phyloP scores from a whole-genome alignment of 2,329 filamentous ascomycete genomes.

The Alternaria gaisen region DNA sequence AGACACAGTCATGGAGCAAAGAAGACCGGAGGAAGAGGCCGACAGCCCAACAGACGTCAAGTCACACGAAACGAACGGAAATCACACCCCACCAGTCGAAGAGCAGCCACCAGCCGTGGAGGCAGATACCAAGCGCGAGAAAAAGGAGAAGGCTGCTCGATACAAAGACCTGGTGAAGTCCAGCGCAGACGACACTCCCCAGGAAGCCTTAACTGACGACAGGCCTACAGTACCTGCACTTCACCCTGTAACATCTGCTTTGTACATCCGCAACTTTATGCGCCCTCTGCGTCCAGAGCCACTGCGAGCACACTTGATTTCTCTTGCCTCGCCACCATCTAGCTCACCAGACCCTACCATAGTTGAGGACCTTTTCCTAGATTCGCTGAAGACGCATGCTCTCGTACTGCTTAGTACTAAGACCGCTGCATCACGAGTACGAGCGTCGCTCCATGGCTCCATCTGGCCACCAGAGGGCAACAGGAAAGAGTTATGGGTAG shows the following conservation, averaged over 20 bases:
- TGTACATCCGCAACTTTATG: constrained; percentile 93
- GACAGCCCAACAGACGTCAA: constrained; percentile 17
- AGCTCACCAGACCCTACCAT: constrained; percentile 61
- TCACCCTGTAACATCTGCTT: constrained; percentile 54
- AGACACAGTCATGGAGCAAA: constrained; percentile 45
- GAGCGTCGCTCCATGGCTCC: constrained; percentile 76
- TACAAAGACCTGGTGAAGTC: constrained; percentile 47
- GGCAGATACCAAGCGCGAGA: constrained; percentile 24
- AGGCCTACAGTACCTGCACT: constrained; percentile 48
- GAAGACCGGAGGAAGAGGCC: constrained; percentile 28
- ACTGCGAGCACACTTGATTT: constrained; percentile 73
- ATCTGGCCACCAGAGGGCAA: constrained; percentile 89
- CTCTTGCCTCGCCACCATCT: constrained; percentile 70
- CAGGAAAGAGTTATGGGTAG: constrained; percentile 84
- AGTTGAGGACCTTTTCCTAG: constrained; percentile 78
- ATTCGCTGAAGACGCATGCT: constrained; percentile 86
- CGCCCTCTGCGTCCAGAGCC: constrained; percentile 76
- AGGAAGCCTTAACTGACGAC: constrained; percentile 39
- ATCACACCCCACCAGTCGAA: constrained; percentile 5
- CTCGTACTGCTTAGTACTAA: constrained; percentile 76
- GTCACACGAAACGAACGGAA: constrained; percentile 9
- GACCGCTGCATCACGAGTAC: constrained; percentile 77
- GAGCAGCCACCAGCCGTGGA: constrained; percentile 10
- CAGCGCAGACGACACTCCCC: constrained; percentile 11
- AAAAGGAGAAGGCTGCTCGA: constrained; percentile 44